phyloP scores from a whole-genome alignment of 169 alveolate genomes.

The Plasmodium inui region DNA sequence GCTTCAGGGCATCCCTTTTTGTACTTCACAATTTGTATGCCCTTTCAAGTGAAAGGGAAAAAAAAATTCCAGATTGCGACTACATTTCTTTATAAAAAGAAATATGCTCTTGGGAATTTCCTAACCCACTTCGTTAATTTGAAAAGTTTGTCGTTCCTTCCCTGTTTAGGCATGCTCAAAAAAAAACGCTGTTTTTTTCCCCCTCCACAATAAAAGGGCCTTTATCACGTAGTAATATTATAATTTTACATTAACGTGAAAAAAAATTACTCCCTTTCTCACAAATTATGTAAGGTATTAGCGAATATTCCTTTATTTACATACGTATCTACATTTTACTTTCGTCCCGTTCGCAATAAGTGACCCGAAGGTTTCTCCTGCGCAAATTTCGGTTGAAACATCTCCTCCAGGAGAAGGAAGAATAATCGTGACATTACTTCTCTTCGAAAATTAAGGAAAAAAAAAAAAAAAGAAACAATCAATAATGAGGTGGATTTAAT shows the following conservation, averaged over 20 bases:
- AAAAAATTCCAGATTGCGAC: background rate
- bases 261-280: background rate
- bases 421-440: background rate
- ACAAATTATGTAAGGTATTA: background rate
- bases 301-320: background rate
- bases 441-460: background rate
- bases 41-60: background rate
- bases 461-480: background rate
- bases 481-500: constrained; percentile 6
- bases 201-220: background rate
- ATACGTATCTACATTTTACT: background rate
- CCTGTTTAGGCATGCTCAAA: background rate
- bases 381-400: background rate
- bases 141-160: background rate
- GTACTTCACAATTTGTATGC: background rate
- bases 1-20: background rate
- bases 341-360: background rate
- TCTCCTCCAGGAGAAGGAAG: background rate
- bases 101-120: background rate
- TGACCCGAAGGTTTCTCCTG: background rate
- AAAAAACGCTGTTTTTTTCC: background rate
- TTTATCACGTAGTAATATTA: background rate
- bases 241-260: background rate
- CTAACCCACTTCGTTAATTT: background rate
- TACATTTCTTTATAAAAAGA: background rate